Evolutionary conservation across 108 stramenopile genomes (phyloP).

Genomic region (Epithemia pelagica): DNA sequence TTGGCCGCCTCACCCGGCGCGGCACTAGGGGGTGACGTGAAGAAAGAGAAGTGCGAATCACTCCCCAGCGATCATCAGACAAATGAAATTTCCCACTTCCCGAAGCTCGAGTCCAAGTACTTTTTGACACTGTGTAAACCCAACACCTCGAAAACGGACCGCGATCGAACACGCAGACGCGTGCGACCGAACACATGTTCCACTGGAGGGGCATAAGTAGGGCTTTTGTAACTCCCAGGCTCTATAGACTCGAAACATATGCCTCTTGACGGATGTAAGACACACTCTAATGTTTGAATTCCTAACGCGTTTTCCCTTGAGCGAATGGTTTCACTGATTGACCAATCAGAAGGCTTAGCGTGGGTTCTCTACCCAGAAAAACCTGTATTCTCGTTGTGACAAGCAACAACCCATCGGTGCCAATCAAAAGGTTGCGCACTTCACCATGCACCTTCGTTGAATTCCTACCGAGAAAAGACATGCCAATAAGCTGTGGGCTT

Average conservation of each 20-base stretch:
- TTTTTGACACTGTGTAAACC: too few relatives aligned
- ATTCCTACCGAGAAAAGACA: slow-evolving; percentile 1
- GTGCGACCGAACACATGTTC: slow-evolving; percentile 1
- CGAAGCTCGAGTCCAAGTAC: too few relatives aligned
- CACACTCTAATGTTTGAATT: not conserved
- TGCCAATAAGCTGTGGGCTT: not conserved
- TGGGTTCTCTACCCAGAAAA: not conserved
- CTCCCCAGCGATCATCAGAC: too few relatives aligned
- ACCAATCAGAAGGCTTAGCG: not conserved
- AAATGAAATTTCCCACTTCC: too few relatives aligned
- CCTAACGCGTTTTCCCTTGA: not conserved
- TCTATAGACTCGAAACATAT: not conserved
- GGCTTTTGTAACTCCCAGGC: too few relatives aligned
- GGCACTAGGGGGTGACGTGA: too few relatives aligned
- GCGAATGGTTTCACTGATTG: not conserved
- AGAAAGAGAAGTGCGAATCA: too few relatives aligned
- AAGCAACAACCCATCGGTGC: not conserved
- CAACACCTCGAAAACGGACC: too few relatives aligned
- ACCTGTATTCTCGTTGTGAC: not conserved
- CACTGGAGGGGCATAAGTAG: too few relatives aligned
- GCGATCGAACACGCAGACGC: not conserved
- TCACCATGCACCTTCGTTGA: not conserved
- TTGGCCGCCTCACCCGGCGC: too few relatives aligned
- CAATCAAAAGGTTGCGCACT: not conserved
- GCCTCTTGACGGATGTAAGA: too few relatives aligned